Evolutionary conservation across 164 flowering plant genomes (phyloP), one percentile per base, ranked within the genome.

Genomic region (Aristolochia californica): DNA sequence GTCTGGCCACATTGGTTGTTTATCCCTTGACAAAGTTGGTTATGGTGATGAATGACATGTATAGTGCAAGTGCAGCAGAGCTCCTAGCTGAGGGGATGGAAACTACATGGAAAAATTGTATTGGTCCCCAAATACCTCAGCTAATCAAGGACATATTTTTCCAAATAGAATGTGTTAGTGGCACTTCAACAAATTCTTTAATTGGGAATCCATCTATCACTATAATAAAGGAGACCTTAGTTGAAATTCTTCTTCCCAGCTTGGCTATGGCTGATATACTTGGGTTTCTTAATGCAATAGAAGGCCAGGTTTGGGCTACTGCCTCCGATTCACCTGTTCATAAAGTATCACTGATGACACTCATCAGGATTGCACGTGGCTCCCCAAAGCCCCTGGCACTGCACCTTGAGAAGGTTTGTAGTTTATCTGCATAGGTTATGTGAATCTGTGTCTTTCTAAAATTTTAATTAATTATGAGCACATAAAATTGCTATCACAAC

Each of bases 281-380:
- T 17, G 86, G 84, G 20, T 94, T 87, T 69, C 67, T 94, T 21
- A 76, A 72, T 62, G 84, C 79, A 11, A 76, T 86, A 59, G 95
- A 94, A 66, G 80, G 95, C 59, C 96, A 87, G 66, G 88, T 90
- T 59, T 94, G 97, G 97, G 80, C 97, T 34, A 94, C 96, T 62
- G 87, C 97, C 34, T 94, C 97, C 69, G 99, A 94, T 82, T 94
- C 99, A 65, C 95, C 99, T 56, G 96, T 94, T 72, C 99, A 94
- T 78, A 58, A 78, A 53, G 87, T 80, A 26, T 72, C 97, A 13
- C 84, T 94, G 53, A 75, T 69, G 82, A 87, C 91, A 68, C 76
- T 90, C 30, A 72, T 88, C 59, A 83, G 97, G 73, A 81, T 88
- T 59, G 69, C 82, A 28, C 96, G 90, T 70, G 87, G 83, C 66